These are phyloP conservation scores for Globisporangium takayamanum DNA, from an alignment of 352 stramenopile species.

Conservation along the genomic window DNA sequence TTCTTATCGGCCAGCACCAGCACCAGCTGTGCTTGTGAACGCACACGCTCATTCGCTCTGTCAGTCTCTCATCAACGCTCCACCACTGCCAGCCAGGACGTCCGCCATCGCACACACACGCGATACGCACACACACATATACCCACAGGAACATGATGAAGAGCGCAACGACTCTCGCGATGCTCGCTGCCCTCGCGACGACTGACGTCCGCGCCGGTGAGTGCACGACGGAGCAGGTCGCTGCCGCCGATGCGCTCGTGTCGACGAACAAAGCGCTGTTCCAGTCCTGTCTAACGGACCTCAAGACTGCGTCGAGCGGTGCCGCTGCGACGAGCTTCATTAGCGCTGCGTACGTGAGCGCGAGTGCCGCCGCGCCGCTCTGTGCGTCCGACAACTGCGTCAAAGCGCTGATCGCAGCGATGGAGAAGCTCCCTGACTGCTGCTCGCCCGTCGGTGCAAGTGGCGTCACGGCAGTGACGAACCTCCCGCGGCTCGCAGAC, in stretches of 20 bases:
- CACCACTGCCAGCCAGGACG: not conserved
- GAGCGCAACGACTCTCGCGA: not conserved
- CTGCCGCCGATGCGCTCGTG: slow-evolving; percentile 8
- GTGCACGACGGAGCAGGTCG: slow-evolving; percentile 8
- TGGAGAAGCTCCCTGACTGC: slow-evolving; percentile 24
- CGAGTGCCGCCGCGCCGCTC: slow-evolving; percentile 6
- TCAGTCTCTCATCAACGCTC: not conserved
- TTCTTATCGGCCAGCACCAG: no score
- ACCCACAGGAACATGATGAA: not conserved
- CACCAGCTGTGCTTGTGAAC: no score
- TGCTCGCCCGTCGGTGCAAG: slow-evolving; percentile 10
- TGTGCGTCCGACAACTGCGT: slow-evolving; percentile 17
- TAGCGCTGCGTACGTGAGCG: slow-evolving; percentile 5
- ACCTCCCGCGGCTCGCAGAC: slow-evolving; percentile 18
- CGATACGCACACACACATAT: not conserved
- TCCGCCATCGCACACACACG: no score
- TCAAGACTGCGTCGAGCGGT: slow-evolving; percentile 6
- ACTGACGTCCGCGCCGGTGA: slow-evolving; percentile 1
- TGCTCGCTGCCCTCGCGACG: not conserved
- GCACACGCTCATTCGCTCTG: not conserved
- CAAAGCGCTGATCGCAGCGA: slow-evolving; percentile 18
- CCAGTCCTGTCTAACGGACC: slow-evolving; percentile 9
- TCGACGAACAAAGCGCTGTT: slow-evolving; percentile 15
- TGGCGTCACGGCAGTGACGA: slow-evolving; percentile 8
- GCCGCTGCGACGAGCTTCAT: slow-evolving; percentile 14